Evolutionary conservation across 768 basidiomycete genomes (phyloP).

Genomic region (Boletus sp.): DNA sequence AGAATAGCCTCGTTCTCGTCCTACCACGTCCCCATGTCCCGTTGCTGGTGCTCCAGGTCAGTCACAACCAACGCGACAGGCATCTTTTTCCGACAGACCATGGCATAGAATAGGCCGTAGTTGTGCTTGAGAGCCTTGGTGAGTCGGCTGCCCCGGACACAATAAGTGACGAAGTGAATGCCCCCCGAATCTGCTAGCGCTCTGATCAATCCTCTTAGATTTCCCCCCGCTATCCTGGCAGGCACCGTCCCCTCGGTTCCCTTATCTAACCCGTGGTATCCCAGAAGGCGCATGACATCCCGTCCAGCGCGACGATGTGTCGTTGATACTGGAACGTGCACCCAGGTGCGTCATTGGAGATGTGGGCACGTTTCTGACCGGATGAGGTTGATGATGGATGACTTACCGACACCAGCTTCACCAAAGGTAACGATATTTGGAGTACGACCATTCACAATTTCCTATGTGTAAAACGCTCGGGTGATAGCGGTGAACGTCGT

Average conservation of each 20-base stretch:
- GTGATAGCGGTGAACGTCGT: not conserved
- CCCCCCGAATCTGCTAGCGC: not conserved
- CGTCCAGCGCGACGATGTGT: too few relatives aligned
- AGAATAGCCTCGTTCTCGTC: constrained; percentile 25
- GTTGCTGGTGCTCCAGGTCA: constrained; percentile 30
- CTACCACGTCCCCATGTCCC: constrained; percentile 30
- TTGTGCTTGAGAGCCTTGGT: constrained; percentile 24
- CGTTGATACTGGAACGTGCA: not conserved
- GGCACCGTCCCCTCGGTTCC: constrained; percentile 6
- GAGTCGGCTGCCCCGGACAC: not conserved
- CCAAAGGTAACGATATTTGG: constrained; percentile 8
- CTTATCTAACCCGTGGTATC: constrained; percentile 9
- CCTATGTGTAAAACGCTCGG: too few relatives aligned
- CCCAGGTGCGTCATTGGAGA: constrained; percentile 1
- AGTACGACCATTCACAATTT: too few relatives aligned
- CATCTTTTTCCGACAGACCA: constrained; percentile 34
- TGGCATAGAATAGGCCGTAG: constrained; percentile 33
- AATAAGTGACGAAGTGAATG: constrained; percentile 9
- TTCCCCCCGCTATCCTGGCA: not conserved
- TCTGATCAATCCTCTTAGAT: too few relatives aligned
- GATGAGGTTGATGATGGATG: constrained; percentile 12
- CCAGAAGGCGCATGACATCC: not conserved
- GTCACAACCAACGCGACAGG: constrained; percentile 38
- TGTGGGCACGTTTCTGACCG: not conserved
- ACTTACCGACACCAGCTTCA: constrained; percentile 4